Evolutionary conservation across 306 rosid genomes (phyloP).

Genomic region (Rosa persica): DNA sequence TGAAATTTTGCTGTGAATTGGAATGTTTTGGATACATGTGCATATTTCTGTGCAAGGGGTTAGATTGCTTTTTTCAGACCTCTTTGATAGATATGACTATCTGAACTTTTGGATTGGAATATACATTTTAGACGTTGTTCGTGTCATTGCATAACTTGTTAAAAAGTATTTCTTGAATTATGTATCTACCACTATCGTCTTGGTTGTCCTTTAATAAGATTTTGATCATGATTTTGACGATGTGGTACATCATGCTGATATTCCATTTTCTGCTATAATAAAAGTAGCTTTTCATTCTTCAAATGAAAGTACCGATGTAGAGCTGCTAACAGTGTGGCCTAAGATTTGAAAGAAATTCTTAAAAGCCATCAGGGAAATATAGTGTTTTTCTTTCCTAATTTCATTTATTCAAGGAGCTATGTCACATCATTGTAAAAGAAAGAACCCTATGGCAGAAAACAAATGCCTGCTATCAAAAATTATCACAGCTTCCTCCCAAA

Average conservation of each 20-base stretch:
- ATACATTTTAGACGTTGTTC: neutral
- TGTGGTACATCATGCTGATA: neutral
- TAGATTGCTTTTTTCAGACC: neutral
- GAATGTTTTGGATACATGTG: neutral
- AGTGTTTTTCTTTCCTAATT: neutral
- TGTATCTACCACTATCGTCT: neutral
- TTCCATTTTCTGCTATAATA: neutral
- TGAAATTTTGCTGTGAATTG: slow-evolving; percentile 5
- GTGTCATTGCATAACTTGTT: neutral
- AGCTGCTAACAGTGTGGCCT: neutral
- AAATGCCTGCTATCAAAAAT: neutral
- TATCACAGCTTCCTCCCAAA: neutral
- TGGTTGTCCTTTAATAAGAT: neutral
- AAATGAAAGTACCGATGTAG: neutral
- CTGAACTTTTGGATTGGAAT: neutral
- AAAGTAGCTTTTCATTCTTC: neutral
- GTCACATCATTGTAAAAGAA: neutral
- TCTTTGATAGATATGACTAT: neutral
- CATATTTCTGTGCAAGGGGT: neutral
- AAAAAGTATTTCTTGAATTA: neutral
- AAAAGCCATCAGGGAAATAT: neutral
- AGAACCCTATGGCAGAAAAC: neutral
- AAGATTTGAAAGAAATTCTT: neutral
- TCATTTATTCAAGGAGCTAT: neutral
- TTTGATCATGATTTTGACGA: neutral